These are phyloP conservation scores for Bauhinia variegata DNA, from an alignment of 306 rosid genomes.

Conservation along the genomic window DNA sequence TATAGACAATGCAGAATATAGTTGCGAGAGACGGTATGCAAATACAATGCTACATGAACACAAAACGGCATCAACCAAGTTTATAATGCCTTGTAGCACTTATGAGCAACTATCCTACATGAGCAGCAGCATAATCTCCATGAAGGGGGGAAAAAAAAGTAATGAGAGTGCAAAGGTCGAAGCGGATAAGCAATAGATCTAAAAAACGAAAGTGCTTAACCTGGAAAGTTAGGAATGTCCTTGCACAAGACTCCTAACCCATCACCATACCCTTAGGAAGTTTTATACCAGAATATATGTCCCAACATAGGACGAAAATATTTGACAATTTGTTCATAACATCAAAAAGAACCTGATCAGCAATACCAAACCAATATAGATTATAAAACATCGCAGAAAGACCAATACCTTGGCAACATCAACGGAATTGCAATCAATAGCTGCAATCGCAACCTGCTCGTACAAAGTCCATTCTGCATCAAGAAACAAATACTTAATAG, in stretches of 20 bases:
- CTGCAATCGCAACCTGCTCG: conserved; percentile 97
- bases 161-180: not conserved
- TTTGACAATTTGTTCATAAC: not conserved
- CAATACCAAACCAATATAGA: conserved; percentile 3
- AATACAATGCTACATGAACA: conserved; percentile 10
- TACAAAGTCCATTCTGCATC: conserved; percentile 87
- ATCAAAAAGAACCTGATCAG: not conserved
- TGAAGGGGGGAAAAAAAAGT: too few species aligned
- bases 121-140: conserved; percentile 11
- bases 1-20: not conserved
- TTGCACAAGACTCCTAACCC: conserved; percentile 8
- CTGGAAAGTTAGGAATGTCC: not conserved
- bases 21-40: conserved; percentile 7
- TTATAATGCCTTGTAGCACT: conserved; percentile 8
- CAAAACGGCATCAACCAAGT: conserved; percentile 4
- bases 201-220: conserved; percentile 10
- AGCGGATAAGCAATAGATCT: conserved; percentile 2
- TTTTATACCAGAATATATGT: not conserved
- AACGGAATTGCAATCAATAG: conserved; percentile 85
- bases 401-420: conserved; percentile 82
- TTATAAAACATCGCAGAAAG: not conserved
- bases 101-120: conserved; percentile 18
- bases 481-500: conserved; percentile 32
- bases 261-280: not conserved
- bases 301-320: not conserved